phyloP scores from a whole-genome alignment of 2,329 filamentous ascomycete genomes.

The Xylariaceae sp. region DNA sequence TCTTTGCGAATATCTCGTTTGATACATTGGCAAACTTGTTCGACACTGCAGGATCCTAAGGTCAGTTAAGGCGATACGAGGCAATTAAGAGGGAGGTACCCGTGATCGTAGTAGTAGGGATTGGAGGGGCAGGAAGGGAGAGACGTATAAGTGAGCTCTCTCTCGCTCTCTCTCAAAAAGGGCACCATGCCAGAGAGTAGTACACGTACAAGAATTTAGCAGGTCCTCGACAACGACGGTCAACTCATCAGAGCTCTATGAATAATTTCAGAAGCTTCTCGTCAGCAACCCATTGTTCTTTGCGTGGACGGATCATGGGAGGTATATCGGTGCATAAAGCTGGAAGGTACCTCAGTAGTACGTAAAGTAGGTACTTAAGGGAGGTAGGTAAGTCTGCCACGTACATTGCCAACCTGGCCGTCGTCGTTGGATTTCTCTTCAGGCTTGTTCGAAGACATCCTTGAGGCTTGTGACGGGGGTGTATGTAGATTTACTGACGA shows the following conservation, averaged over 20 bases:
- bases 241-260: slow-evolving; percentile 53
- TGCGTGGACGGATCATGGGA: too few relatives aligned
- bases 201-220: slow-evolving; percentile 54
- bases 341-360: too few relatives aligned
- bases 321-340: too few relatives aligned
- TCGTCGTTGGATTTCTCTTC: slow-evolving; percentile 15
- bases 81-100: too few relatives aligned
- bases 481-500: too few relatives aligned
- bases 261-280: too few relatives aligned
- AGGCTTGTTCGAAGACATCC: slow-evolving; percentile 27
- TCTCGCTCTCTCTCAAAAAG: not conserved
- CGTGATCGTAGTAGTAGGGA: too few relatives aligned
- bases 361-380: not conserved
- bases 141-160: too few relatives aligned
- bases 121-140: too few relatives aligned
- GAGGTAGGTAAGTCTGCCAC: not conserved
- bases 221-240: slow-evolving; percentile 80
- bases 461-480: not conserved
- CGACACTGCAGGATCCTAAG: slow-evolving; percentile 43
- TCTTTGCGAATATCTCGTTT: slow-evolving; percentile 81
- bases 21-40: slow-evolving; percentile 82
- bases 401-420: slow-evolving; percentile 16
- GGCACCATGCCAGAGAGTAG: not conserved
- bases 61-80: not conserved
- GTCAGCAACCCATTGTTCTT: too few relatives aligned